These are phyloP conservation scores for Leccinum aurantiacum DNA, from an alignment of 768 basidiomycete genomes.

Conservation along the genomic window DNA sequence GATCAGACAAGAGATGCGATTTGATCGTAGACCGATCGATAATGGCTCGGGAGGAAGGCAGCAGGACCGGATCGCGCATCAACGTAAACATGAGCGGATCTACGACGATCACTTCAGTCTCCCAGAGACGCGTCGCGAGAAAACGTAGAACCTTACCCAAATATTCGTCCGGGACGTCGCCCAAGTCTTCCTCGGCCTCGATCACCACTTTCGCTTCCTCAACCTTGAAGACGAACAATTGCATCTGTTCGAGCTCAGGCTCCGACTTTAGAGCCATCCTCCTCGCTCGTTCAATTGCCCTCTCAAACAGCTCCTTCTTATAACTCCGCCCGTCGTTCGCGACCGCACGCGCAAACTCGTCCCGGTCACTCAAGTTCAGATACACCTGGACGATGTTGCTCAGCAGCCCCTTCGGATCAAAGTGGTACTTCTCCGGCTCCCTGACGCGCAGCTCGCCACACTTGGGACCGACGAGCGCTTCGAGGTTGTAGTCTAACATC, in stretches of 20 bases:
- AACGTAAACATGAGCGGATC: constrained; percentile 89
- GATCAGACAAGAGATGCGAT: constrained; percentile 87
- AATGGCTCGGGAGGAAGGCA: constrained; percentile 78
- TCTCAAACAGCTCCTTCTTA: constrained; percentile 76
- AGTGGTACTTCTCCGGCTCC: constrained; percentile 85
- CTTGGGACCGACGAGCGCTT: constrained; percentile 83
- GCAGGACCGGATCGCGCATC: constrained; percentile 92
- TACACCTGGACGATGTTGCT: constrained; percentile 89
- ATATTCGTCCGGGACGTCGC: constrained; percentile 95
- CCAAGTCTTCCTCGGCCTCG: constrained; percentile 88
- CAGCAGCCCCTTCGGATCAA: constrained; percentile 79
- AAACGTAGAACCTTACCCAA: constrained; percentile 58
- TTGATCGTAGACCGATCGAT: constrained; percentile 94
- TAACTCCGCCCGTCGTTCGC: constrained; percentile 96
- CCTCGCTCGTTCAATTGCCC: constrained; percentile 66
- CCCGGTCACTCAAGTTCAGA: constrained; percentile 79
- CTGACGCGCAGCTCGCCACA: constrained; percentile 84
- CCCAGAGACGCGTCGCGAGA: background rate
- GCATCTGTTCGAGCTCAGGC: constrained; percentile 69
- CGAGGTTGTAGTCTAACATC: constrained; percentile 94
- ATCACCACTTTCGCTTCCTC: constrained; percentile 79
- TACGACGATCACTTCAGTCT: constrained; percentile 29
- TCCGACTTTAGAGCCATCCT: constrained; percentile 69
- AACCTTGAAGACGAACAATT: constrained; percentile 73
- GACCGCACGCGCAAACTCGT: constrained; percentile 79